Base-by-base conservation (phyloP, 2,329 filamentous ascomycete species). In the Tolypocladium nubicola region DNA sequence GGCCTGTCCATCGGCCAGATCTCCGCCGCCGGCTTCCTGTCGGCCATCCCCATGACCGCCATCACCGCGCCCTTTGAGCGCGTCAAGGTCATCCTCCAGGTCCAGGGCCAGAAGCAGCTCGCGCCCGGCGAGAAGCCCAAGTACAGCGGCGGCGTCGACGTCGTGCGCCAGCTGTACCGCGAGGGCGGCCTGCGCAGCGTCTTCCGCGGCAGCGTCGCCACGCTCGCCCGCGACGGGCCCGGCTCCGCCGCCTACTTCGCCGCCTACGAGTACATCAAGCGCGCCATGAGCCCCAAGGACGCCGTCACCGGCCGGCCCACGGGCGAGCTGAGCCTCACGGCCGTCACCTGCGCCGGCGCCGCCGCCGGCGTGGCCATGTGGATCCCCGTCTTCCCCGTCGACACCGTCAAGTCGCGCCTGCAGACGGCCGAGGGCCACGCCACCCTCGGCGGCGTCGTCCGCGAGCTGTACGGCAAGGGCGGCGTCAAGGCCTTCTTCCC, bases 1-100 rank as follows among this genome's bases (percentile, higher is more conserved):
- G 84, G 90, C 72, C 90, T 89, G 75, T 85, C 86, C 59, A 91
- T 97, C 68, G 88, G 79, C 49, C 94, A 99, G 73, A 86, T 95
- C 74, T 94, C 90, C 39, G 83, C 90, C 40, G 94, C 94, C 16
- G 94, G 94, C 62, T 97, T 97, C 84, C 95, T 99, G 83, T 96
- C 90, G 69, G 94, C 94, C 60, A 88, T 99, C 59, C 94, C 94
- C 67, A 96, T 96, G 90, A 99, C 94, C 4, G 76, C 90, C 73
- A 97, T 99, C 77, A 97, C 94, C n/a, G 94, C 94, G 5, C 94
- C 94, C 60, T 97, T 99, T 71, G 94, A 99, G 81, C 93, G 94
- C 68, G 91, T 99, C 66, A 99, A 99, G 76, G 93, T 99, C 57
- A 91, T 99, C 62, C 86, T 99, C 1, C 94, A 99, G 74, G 95